These are phyloP conservation scores for Tricholoma bakamatsutake DNA, from an alignment of 768 basidiomycete species.

Conservation along the genomic window DNA sequence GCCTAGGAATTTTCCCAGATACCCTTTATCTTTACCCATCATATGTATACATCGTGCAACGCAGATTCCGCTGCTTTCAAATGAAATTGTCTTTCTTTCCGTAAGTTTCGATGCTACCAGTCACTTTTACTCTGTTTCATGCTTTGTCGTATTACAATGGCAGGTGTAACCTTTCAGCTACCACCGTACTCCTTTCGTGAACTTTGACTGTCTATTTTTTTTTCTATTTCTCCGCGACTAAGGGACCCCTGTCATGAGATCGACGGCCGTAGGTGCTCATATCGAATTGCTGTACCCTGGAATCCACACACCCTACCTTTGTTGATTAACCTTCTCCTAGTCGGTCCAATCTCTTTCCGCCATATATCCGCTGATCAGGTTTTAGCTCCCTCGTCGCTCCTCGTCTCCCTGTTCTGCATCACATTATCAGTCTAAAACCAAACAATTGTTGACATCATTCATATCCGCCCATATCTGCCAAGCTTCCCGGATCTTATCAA, in stretches of 20 bases:
- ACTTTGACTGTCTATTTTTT: no score
- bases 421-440: not conserved
- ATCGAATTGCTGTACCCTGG: not conserved
- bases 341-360: not conserved
- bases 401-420: not conserved
- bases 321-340: not conserved
- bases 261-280: no score
- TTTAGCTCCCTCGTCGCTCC: not conserved
- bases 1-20: not conserved
- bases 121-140: not conserved
- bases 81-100: not conserved
- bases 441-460: not conserved
- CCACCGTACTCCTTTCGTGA: no score
- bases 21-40: not conserved
- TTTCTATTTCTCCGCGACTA: not conserved
- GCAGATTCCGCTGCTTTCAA: not conserved
- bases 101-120: not conserved
- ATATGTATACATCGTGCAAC: not conserved
- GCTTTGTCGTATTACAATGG: no score
- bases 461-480: not conserved
- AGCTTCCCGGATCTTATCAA: not conserved
- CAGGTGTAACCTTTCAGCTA: no score
- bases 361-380: no score
- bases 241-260: not conserved
- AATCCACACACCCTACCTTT: not conserved